phyloP scores from a whole-genome alignment of 2,329 filamentous ascomycete genomes.

The Botrytis hyacinthi region DNA sequence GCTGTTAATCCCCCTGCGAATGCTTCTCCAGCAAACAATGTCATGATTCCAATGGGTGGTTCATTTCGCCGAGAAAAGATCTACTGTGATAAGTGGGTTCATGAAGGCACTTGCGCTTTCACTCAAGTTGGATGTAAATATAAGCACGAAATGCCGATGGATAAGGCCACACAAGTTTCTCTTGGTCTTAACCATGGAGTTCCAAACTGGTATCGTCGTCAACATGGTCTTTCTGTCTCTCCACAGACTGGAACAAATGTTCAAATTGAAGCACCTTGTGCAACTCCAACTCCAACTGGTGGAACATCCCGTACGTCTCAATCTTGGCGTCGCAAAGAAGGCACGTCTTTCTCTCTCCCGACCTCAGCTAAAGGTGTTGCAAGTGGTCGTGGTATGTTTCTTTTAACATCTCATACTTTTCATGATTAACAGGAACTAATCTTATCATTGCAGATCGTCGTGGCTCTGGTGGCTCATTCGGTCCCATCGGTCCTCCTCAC shows the following conservation, averaged over 20 bases:
- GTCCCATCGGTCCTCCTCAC: conserved; percentile 20
- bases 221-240: neutral
- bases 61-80: conserved; percentile 51
- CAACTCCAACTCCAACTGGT: conserved; percentile 8
- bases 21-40: neutral
- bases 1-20: neutral
- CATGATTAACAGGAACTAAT: neutral
- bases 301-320: conserved; percentile 1
- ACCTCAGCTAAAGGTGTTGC: neutral
- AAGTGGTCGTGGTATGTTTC: conserved; percentile 15
- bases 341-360: neutral
- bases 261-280: conserved; percentile 6
- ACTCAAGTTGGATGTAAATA: conserved; percentile 82
- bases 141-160: conserved; percentile 84
- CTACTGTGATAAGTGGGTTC: conserved; percentile 89
- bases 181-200: conserved; percentile 69
- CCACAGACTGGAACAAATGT: conserved; percentile 2
- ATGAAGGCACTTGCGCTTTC: conserved; percentile 80
- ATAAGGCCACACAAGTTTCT: conserved; percentile 61
- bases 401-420: neutral
- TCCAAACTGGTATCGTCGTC: conserved; percentile 33
- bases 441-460: neutral
- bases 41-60: neutral
- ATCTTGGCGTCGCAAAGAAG: conserved; percentile 19
- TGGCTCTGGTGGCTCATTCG: conserved; percentile 10